phyloP scores from a whole-genome alignment of 441 rosid species.

The Adansonia gregorii region DNA sequence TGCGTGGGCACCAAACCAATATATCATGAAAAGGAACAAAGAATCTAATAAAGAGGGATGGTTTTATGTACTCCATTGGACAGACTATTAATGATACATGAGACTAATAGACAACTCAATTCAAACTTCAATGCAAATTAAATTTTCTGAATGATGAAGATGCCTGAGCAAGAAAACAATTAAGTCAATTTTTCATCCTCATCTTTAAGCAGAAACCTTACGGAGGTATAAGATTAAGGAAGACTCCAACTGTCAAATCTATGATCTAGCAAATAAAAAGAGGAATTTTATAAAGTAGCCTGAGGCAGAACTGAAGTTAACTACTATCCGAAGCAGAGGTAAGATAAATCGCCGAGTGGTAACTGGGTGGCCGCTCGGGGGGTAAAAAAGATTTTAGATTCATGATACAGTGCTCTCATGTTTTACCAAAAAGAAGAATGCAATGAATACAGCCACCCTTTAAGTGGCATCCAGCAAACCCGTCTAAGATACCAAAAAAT shows the following conservation, averaged over 20 bases:
- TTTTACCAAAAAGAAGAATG: not conserved
- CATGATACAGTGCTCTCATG: not conserved
- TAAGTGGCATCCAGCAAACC: not conserved
- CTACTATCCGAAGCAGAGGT: not conserved
- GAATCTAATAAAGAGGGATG: constrained; percentile 3
- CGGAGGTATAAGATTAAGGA: not conserved
- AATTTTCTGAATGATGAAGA: not conserved
- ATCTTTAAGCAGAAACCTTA: not conserved
- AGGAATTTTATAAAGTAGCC: too few relatives aligned
- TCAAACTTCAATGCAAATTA: constrained; percentile 15
- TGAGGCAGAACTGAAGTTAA: not conserved
- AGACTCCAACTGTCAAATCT: not conserved
- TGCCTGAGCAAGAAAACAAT: constrained; percentile 15
- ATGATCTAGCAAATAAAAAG: not conserved
- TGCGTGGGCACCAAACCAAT: constrained; percentile 12
- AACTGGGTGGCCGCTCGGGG: not conserved
- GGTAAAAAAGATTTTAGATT: not conserved
- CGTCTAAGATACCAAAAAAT: not conserved
- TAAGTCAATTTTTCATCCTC: not conserved
- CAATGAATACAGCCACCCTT: not conserved
- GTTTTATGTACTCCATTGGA: not conserved
- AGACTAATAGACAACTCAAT: not conserved
- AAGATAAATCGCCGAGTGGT: not conserved
- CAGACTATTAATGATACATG: not conserved
- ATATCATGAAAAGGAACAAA: constrained; percentile 17